These are phyloP conservation scores for Blastobotrys americana DNA, from an alignment of 805 yeast species.

Conservation along the genomic window DNA sequence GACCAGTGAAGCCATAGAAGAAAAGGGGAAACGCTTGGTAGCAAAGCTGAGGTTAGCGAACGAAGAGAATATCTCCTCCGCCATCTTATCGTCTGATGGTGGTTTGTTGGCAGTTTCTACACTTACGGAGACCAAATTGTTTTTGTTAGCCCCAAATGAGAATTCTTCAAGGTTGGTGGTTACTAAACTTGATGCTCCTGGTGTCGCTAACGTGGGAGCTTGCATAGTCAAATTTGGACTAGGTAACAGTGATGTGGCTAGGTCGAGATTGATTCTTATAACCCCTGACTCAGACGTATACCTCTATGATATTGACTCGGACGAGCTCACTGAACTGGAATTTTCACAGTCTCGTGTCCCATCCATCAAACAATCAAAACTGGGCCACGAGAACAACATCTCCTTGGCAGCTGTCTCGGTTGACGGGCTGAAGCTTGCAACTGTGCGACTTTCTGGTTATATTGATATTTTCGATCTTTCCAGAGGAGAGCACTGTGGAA, in stretches of 20 bases:
- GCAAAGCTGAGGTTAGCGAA: constrained; percentile 60
- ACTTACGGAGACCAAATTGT: constrained; percentile 58
- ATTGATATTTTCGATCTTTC: constrained; percentile 43
- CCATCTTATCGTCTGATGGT: constrained; percentile 59
- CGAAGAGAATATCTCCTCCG: constrained; percentile 72
- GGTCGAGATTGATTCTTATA: constrained; percentile 23
- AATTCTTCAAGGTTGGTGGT: constrained; percentile 2
- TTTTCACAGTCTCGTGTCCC: not conserved
- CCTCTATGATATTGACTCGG: constrained; percentile 16
- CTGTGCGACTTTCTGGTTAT: constrained; percentile 59
- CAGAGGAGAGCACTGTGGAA: constrained; percentile 23
- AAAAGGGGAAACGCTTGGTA: constrained; percentile 47
- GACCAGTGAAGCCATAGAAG: constrained; percentile 19
- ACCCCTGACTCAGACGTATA: constrained; percentile 24
- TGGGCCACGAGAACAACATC: constrained; percentile 45
- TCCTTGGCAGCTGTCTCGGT: constrained; percentile 45
- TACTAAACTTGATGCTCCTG: constrained; percentile 8
- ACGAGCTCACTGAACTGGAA: constrained; percentile 10
- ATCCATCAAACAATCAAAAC: constrained; percentile 20
- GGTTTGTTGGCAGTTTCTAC: constrained; percentile 66
- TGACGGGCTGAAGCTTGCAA: constrained; percentile 41
- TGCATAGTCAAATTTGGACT: constrained; percentile 15
- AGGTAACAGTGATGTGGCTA: constrained; percentile 6
- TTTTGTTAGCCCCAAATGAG: constrained; percentile 42
- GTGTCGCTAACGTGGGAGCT: constrained; percentile 15